These are phyloP conservation scores for Ceratobasidium sp. DNA, from an alignment of 1,284 basidiomycete species.

Conservation along the genomic window DNA sequence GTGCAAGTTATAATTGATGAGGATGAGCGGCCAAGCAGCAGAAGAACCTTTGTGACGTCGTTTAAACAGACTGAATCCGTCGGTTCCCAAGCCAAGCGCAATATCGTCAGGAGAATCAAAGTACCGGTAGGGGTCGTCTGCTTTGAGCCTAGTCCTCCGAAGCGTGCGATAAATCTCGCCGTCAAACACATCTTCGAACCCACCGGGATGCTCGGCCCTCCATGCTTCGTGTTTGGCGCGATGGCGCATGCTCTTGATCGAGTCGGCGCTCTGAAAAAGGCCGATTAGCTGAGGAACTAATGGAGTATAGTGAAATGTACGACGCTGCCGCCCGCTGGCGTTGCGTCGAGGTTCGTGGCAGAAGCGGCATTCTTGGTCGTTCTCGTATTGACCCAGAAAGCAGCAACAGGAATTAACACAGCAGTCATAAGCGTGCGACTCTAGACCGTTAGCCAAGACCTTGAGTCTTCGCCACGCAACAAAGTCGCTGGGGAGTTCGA, in stretches of 20 bases:
- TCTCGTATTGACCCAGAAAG: conserved; percentile 6
- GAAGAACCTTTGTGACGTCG: not conserved
- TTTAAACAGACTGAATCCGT: not conserved
- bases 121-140: not conserved
- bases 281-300: not conserved
- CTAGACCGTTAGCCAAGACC: conserved; percentile 10
- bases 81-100: conserved; percentile 2
- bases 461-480: conserved; percentile 24
- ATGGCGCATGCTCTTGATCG: not conserved
- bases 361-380: not conserved
- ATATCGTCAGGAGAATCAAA: conserved; percentile 3
- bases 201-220: not conserved
- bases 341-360: not conserved
- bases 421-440: not conserved
- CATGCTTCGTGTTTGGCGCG: not conserved
- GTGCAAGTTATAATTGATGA: not conserved
- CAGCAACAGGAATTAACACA: conserved; percentile 14
- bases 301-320: not conserved
- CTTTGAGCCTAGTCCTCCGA: not conserved
- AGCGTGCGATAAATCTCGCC: not conserved
- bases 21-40: not conserved
- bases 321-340: not conserved
- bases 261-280: not conserved
- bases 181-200: not conserved
- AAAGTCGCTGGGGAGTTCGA: conserved; percentile 25